Evolutionary conservation across 1,284 basidiomycete species (phyloP).

Genomic region (Boletus hoseneyae): DNA sequence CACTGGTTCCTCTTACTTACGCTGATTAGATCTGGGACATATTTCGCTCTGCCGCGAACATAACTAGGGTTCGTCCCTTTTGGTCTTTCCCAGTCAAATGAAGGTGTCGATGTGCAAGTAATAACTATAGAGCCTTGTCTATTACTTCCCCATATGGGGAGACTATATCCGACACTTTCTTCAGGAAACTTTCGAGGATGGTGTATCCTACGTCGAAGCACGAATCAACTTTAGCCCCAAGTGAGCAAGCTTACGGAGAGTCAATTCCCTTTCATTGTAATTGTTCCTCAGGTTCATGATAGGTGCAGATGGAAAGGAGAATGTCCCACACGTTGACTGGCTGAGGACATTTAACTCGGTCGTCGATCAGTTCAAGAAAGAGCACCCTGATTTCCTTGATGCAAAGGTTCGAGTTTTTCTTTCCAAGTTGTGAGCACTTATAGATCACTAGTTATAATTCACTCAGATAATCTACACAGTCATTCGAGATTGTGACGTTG

Average conservation of each 20-base stretch:
- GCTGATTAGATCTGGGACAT: conserved; percentile 65
- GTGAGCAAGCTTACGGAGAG: conserved; percentile 34
- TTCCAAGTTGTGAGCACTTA: conserved; percentile 5
- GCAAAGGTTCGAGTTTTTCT: conserved; percentile 44
- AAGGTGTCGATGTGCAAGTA: conserved; percentile 2
- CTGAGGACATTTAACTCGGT: conserved; percentile 55
- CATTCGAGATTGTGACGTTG: conserved; percentile 51
- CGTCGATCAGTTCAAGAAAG: conserved; percentile 54
- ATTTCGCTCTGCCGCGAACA: conserved; percentile 51
- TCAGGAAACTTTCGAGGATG: conserved; percentile 62
- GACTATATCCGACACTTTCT: conserved; percentile 50
- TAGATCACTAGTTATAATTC: background rate
- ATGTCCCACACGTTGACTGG: conserved; percentile 61
- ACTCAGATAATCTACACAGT: conserved; percentile 70
- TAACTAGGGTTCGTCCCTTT: conserved; percentile 42
- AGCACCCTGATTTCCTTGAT: conserved; percentile 58
- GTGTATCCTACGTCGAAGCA: conserved; percentile 69
- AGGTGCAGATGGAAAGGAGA: conserved; percentile 51
- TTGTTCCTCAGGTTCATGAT: conserved; percentile 42
- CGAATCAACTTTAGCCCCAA: conserved; percentile 64
- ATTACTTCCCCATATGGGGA: conserved; percentile 27
- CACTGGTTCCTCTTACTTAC: background rate
- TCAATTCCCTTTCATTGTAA: background rate
- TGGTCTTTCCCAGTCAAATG: background rate
- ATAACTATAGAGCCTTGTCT: conserved; percentile 18